Evolutionary conservation across 1,284 basidiomycete genomes (phyloP).

Genomic region (Sphaerobolus stellatus): DNA sequence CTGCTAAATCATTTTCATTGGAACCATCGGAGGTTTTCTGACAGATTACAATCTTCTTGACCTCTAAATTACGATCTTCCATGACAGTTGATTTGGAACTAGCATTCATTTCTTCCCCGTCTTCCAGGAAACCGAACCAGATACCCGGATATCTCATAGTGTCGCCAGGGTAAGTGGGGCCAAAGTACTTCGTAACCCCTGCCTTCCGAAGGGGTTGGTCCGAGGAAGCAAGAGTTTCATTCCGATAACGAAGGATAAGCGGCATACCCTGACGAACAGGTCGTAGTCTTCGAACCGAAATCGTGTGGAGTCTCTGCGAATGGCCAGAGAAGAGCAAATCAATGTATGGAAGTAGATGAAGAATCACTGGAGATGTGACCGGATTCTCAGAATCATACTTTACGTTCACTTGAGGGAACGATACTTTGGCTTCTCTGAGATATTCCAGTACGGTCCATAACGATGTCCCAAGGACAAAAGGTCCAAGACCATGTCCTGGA

Average conservation of each 20-base stretch:
- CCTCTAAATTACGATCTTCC: conserved; percentile 69
- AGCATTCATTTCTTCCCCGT: conserved; percentile 42
- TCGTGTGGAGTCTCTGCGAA: conserved; percentile 74
- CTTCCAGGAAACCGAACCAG: conserved; percentile 77
- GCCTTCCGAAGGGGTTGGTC: conserved; percentile 63
- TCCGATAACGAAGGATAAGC: conserved; percentile 69
- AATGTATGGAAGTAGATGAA: conserved; percentile 76
- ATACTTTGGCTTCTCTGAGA: conserved; percentile 41
- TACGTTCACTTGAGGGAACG: conserved; percentile 79
- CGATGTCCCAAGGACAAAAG: conserved; percentile 76
- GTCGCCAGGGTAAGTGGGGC: conserved; percentile 81
- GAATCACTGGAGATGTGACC: conserved; percentile 64
- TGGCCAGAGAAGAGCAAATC: conserved; percentile 77
- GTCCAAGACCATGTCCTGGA: conserved; percentile 75
- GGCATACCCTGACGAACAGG: conserved; percentile 53
- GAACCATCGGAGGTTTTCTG: conserved; percentile 58
- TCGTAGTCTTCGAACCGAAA: too few relatives aligned
- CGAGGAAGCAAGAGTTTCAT: conserved; percentile 56
- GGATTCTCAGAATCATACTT: conserved; percentile 78
- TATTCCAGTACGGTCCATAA: conserved; percentile 79
- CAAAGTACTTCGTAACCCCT: conserved; percentile 71
- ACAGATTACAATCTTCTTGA: conserved; percentile 69
- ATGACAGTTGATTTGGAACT: conserved; percentile 43
- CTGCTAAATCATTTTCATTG: conserved; percentile 61
- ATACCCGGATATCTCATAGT: conserved; percentile 80